Evolutionary conservation across 2,329 filamentous ascomycete genomes (phyloP).

Genomic region (Fusarium drepaniforme): DNA sequence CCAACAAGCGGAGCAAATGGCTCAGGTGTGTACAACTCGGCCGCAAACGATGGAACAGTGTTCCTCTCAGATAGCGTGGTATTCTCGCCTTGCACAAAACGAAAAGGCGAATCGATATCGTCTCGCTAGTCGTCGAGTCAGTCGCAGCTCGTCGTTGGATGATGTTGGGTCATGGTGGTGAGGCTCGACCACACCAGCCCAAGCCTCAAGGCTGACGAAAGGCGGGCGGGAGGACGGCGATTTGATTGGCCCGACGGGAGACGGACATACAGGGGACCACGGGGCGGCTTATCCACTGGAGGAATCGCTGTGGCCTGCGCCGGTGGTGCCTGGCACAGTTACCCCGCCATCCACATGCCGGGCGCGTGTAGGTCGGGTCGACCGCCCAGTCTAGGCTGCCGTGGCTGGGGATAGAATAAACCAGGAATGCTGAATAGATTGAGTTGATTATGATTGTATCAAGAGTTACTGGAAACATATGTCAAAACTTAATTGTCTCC

Average conservation of each 20-base stretch:
- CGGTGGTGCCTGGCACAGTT: slow-evolving; percentile 15
- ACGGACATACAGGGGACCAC: slow-evolving; percentile 7
- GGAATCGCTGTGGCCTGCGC: slow-evolving; percentile 15
- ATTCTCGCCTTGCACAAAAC: background rate
- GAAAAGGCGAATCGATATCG: slow-evolving; percentile 11
- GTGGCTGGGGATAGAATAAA: background rate
- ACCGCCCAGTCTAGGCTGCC: slow-evolving; percentile 24
- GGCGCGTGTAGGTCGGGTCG: slow-evolving; percentile 21
- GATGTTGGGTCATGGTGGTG: slow-evolving; percentile 42
- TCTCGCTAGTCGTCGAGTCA: slow-evolving; percentile 20
- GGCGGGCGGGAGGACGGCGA: slow-evolving; percentile 12
- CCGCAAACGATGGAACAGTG: background rate
- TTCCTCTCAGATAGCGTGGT: background rate
- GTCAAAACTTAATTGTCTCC: background rate
- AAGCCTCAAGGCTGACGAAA: slow-evolving; percentile 40
- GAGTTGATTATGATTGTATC: background rate
- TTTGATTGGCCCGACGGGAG: slow-evolving; percentile 24
- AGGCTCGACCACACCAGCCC: slow-evolving; percentile 34
- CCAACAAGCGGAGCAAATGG: slow-evolving; percentile 18
- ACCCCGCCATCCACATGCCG: slow-evolving; percentile 38
- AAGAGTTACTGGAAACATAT: background rate
- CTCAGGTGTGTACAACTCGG: background rate
- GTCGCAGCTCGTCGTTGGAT: slow-evolving; percentile 31
- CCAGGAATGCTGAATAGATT: background rate
- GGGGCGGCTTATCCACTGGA: slow-evolving; percentile 16